Percentiles rank a stretch among this genome's conserved stretches.
Evolutionary conservation across 2,329 filamentous ascomycete species (phyloP).

Genomic region (Penicillium sclerotiorum): DNA sequence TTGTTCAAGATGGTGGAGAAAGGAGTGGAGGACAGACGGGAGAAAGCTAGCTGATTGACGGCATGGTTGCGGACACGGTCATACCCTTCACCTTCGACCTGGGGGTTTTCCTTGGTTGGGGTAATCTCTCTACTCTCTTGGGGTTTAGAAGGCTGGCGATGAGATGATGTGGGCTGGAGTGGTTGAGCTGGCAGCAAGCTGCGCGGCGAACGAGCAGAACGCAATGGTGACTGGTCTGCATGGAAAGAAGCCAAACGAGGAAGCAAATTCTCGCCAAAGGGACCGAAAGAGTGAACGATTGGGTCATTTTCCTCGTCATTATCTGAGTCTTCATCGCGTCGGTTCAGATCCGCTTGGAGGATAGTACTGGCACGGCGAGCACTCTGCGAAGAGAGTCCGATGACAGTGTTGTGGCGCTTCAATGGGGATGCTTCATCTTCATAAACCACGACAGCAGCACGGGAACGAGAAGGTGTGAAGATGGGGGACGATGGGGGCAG

Average conservation of each 20-base stretch:
- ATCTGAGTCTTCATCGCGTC: constrained; percentile 69
- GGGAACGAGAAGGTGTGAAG: constrained; percentile 48
- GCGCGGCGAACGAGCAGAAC: constrained; percentile 35
- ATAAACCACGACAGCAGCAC: constrained; percentile 63
- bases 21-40: constrained; percentile 86
- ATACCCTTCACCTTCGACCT: constrained; percentile 28
- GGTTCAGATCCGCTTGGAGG: constrained; percentile 37
- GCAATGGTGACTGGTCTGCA: constrained; percentile 65
- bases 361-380: constrained; percentile 37
- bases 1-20: constrained; percentile 87
- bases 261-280: constrained; percentile 84
- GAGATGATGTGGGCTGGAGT: constrained; percentile 37
- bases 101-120: constrained; percentile 20
- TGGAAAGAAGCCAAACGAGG: constrained; percentile 77
- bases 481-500: constrained; percentile 47
- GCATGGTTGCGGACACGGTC: constrained; percentile 71
- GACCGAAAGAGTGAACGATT: constrained; percentile 87
- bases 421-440: constrained; percentile 69
- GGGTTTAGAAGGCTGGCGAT: constrained; percentile 29
- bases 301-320: constrained; percentile 94
- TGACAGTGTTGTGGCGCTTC: constrained; percentile 36
- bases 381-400: constrained; percentile 33
- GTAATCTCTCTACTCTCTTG: constrained; percentile 24
- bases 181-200: constrained; percentile 33
- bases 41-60: constrained; percentile 93